Evolutionary conservation across 2,329 filamentous ascomycete genomes (phyloP).

Genomic region (Ambrosiella cleistominuta): DNA sequence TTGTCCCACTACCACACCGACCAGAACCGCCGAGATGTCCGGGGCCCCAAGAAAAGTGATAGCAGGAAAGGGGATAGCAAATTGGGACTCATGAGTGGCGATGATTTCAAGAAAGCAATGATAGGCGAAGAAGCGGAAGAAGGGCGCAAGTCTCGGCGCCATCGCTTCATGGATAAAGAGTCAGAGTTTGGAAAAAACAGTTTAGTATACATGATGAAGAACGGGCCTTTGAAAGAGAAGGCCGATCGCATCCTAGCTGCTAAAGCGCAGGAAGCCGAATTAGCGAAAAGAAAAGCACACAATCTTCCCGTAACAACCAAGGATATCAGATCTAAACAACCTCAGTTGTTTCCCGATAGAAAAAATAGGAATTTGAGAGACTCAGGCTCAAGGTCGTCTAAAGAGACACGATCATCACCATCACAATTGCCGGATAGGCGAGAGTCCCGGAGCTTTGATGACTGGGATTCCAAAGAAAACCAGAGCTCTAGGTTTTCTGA

Average conservation of each 20-base stretch:
- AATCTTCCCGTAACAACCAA: background rate
- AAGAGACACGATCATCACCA: too few species aligned
- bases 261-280: conserved; percentile 3
- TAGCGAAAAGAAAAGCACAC: background rate
- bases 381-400: background rate
- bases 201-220: conserved; percentile 35
- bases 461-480: background rate
- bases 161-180: conserved; percentile 34
- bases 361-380: background rate
- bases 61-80: background rate
- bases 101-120: conserved; percentile 17
- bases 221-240: conserved; percentile 24
- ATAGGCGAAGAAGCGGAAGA: conserved; percentile 17
- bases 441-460: background rate
- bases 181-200: conserved; percentile 36
- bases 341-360: too few species aligned
- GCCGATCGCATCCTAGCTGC: conserved; percentile 9
- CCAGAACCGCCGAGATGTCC: background rate
- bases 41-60: background rate
- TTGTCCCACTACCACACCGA: background rate
- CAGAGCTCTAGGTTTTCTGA: too few species aligned
- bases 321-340: too few species aligned
- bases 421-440: too few species aligned
- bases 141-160: conserved; percentile 28
- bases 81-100: conserved; percentile 1